Evolutionary conservation across 148 eudicot species (phyloP).

Genomic region (Vaccinium macrocarpon): DNA sequence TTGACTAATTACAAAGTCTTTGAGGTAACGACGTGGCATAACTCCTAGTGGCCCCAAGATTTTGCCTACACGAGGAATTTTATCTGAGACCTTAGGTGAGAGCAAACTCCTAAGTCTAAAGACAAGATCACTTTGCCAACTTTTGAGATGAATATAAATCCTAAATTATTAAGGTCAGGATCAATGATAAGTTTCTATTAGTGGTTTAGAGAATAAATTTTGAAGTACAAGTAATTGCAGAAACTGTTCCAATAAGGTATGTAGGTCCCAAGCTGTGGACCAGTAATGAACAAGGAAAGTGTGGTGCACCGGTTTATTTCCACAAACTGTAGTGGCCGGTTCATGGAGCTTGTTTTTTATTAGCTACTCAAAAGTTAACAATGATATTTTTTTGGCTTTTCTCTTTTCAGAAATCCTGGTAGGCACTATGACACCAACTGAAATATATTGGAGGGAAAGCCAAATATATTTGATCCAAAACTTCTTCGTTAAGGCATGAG

Average conservation of each 20-base stretch:
- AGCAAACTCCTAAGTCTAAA: too few relatives aligned
- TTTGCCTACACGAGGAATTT: too few relatives aligned
- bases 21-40: too few relatives aligned
- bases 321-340: slow-evolving; percentile 7
- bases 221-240: not conserved
- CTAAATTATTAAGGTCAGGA: not conserved
- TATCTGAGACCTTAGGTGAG: too few relatives aligned
- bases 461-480: not conserved
- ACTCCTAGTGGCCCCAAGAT: too few relatives aligned
- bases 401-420: not conserved
- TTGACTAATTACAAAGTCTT: too few relatives aligned
- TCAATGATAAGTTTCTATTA: not conserved
- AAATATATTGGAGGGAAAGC: not conserved
- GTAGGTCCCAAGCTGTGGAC: not conserved
- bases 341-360: not conserved
- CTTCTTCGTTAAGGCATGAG: slow-evolving; percentile 9
- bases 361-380: not conserved
- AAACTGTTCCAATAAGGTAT: not conserved
- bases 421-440: not conserved
- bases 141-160: too few relatives aligned
- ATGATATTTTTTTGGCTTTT: not conserved
- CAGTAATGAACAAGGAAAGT: slow-evolving; percentile 11
- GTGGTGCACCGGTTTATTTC: slow-evolving; percentile 16
- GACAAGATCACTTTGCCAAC: too few relatives aligned
- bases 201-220: not conserved